Base-by-base conservation (phyloP, 208 protist species). In the Zelonia costaricensis region DNA sequence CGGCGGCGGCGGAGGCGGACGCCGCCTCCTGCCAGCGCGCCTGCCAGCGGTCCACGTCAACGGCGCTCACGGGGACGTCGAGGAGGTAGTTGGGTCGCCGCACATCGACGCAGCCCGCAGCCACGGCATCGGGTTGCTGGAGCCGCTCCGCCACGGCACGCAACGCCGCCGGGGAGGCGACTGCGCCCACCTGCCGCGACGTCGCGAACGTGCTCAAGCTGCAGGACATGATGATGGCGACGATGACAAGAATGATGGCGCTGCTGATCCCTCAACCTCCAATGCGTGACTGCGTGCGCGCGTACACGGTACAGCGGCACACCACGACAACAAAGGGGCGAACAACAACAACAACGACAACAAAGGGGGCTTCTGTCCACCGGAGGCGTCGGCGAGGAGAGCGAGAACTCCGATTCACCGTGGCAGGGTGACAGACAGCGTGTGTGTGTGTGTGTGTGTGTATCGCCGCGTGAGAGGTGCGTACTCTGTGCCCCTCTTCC, bases 11-110 rank as follows among this genome's bases (percentile, higher is more conserved):
- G 9, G 53, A n/a, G 31, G 23, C 18, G 13, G 30, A 35, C 31
- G 43, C 35, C 33, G 62, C 62, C 33, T 65, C 64, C 16, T 36
- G 60, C 60, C 38, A 65, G 22, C 45, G 44, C 33, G 20, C 39
- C 35, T 62, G 65, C 86, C 82, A 90, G 2, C 74, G 74, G 4
- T 72, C 58, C 3, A 94, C 74, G 20, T 94, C 88, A 1, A 48
- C 51, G 30, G 69, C 63, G 53, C 78, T 89, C 39, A 94, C 61
- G 1, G 88, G 88, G 0, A 91, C 84, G 69, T 94, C 84, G 33
- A 94, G 33, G 7, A 82, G 54, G 43, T 78, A 83, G 62, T 81
- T 80, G 49, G 70, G 75, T 8, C 53, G 47, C 5, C 66, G 55
- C 5, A 43, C 23, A 49, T 61, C 48, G 18, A 40, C 20, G 23